Conservation (phyloP, 1,284 basidiomycete genomes). For the Ustilago esculenta region DNA sequence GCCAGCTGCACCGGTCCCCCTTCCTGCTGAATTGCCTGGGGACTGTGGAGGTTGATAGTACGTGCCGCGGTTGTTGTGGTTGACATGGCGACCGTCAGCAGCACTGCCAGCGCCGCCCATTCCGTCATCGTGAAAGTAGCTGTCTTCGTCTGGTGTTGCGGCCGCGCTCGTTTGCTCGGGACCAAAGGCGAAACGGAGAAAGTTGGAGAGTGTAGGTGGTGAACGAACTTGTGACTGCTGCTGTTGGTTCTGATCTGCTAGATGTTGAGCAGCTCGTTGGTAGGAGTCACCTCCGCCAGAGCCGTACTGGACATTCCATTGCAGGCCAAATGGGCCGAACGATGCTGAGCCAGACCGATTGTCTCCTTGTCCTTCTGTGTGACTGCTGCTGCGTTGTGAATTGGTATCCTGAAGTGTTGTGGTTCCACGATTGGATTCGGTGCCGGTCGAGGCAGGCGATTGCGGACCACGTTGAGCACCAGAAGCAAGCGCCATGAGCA, state of each 20-base stretch:
- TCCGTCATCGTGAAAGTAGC: constrained; percentile 56
- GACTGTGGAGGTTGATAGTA: constrained; percentile 31
- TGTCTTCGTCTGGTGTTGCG: constrained; percentile 4
- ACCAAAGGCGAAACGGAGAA: constrained; percentile 42
- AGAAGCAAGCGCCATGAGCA: constrained; percentile 22
- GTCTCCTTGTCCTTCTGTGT: neutral
- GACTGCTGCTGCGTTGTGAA: neutral
- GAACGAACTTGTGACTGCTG: neutral
- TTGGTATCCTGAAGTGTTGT: neutral
- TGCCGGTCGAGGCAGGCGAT: neutral
- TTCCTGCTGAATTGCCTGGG: constrained; percentile 1
- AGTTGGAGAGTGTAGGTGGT: constrained; percentile 39
- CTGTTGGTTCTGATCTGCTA: constrained; percentile 8
- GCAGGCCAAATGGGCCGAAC: constrained; percentile 42
- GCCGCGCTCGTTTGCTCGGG: constrained; percentile 11
- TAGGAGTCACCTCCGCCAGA: constrained; percentile 27
- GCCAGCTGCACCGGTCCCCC: neutral
- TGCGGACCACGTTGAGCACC: constrained; percentile 2
- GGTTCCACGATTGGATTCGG: neutral
- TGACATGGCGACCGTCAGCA: constrained; percentile 58
- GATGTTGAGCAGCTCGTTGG: constrained; percentile 19
- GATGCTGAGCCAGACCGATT: constrained; percentile 22
- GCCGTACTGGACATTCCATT: constrained; percentile 43
- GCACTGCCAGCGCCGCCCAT: constrained; percentile 59
- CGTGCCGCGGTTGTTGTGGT: constrained; percentile 48